Percentiles rank a stretch among this genome's conserved stretches.
These are phyloP conservation scores for Vitis hybrid DNA, from an alignment of 177 flowering plant species.

Conservation along the genomic window DNA sequence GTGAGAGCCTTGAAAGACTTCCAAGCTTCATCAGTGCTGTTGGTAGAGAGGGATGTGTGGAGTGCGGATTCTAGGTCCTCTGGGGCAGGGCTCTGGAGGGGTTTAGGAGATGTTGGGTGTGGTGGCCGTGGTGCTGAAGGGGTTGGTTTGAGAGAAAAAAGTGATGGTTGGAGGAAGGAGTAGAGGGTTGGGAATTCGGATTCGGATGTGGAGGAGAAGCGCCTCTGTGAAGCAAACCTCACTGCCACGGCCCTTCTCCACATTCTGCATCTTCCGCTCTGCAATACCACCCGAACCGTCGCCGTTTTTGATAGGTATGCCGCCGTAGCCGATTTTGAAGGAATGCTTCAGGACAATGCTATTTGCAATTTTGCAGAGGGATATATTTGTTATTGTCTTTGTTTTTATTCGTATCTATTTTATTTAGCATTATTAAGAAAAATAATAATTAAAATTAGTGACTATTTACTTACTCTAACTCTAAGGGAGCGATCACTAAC, in stretches of 20 bases:
- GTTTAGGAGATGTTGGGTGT: conserved; percentile 19
- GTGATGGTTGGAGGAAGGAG: conserved; percentile 80
- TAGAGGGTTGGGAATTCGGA: conserved; percentile 42
- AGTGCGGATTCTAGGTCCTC: conserved; percentile 53
- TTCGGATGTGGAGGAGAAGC: conserved; percentile 43
- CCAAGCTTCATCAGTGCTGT: conserved; percentile 90
- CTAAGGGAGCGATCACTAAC: too few relatives aligned
- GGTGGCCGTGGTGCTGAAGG: conserved; percentile 17
- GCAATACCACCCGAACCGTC: too few relatives aligned
- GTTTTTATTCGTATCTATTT: too few relatives aligned
- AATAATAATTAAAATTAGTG: too few relatives aligned
- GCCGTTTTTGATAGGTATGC: too few relatives aligned
- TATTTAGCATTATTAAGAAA: too few relatives aligned
- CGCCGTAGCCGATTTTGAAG: too few relatives aligned
- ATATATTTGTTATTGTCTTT: too few relatives aligned
- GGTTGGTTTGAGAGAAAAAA: conserved; percentile 42
- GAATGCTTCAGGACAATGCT: too few relatives aligned
- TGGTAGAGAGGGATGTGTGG: conserved; percentile 45
- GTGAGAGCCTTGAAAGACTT: conserved; percentile 81
- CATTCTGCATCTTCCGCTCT: conserved; percentile 23
- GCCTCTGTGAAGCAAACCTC: conserved; percentile 15
- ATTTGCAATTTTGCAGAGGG: too few relatives aligned
- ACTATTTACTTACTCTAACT: too few relatives aligned
- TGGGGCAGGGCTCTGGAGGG: conserved; percentile 38
- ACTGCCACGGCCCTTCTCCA: conserved; percentile 31